These are phyloP conservation scores for Leishmania turanica DNA, from an alignment of 208 protist genomes.

Conservation along the genomic window DNA sequence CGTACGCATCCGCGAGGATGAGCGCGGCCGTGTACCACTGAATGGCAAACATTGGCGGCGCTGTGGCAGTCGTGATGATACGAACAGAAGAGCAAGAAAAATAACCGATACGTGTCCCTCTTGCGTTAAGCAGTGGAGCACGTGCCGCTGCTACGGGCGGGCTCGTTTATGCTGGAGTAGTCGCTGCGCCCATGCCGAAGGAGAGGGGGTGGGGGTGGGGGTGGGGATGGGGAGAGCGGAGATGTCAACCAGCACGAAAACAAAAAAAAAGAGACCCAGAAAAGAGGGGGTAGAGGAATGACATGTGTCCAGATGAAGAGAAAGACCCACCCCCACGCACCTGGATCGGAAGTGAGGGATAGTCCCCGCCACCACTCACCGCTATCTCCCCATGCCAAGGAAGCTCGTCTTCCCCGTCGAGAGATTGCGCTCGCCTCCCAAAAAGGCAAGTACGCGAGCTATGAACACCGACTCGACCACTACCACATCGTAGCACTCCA, in stretches of 20 bases:
- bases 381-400: not conserved
- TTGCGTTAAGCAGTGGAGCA: not conserved
- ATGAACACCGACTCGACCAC: not conserved
- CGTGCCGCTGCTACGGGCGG: not conserved
- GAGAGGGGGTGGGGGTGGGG: not conserved
- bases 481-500: not conserved
- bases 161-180: not conserved
- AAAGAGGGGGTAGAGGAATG: not conserved
- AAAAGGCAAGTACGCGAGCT: not conserved
- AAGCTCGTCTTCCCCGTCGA: not conserved
- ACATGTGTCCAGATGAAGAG: not conserved
- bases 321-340: not conserved
- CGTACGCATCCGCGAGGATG: constrained; percentile 31
- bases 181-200: not conserved
- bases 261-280: not conserved
- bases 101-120: not conserved
- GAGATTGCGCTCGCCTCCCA: not conserved
- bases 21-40: constrained; percentile 61
- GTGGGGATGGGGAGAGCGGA: not conserved
- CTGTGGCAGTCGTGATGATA: not conserved
- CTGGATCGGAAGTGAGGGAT: not conserved
- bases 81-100: not conserved
- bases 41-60: constrained; percentile 35
- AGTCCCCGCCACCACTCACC: not conserved
- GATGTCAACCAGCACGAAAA: not conserved